These are phyloP conservation scores for Kodamaea kaohsiungensis DNA, from an alignment of 805 yeast genomes.

Conservation along the genomic window DNA sequence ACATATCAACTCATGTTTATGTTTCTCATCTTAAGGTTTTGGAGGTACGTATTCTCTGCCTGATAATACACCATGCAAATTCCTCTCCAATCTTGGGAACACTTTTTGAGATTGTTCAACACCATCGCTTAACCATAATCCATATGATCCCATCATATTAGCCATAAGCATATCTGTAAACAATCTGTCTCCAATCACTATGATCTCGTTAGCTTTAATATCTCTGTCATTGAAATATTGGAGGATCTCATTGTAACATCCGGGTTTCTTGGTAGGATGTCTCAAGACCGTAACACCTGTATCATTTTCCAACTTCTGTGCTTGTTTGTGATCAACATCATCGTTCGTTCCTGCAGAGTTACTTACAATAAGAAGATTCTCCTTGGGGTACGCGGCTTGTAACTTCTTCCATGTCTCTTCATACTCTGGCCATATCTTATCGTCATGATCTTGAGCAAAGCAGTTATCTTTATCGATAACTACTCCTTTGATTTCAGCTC, in stretches of 20 bases:
- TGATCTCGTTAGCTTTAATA: constrained; percentile 62
- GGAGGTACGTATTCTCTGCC: constrained; percentile 1
- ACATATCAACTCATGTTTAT: background rate
- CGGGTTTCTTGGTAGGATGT: constrained; percentile 79
- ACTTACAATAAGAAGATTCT: constrained; percentile 72
- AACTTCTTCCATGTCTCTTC: constrained; percentile 54
- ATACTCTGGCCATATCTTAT: constrained; percentile 78
- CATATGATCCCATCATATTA: constrained; percentile 84
- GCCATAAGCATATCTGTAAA: constrained; percentile 95
- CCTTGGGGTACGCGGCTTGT: constrained; percentile 58
- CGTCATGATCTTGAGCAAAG: constrained; percentile 81
- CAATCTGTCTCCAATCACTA: constrained; percentile 86
- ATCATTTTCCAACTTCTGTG: constrained; percentile 55
- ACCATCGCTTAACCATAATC: constrained; percentile 83
- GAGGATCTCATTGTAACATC: constrained; percentile 70
- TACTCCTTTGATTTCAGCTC: constrained; percentile 59
- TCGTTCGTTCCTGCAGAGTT: constrained; percentile 92
- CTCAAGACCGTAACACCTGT: constrained; percentile 72
- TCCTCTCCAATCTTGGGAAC: constrained; percentile 56
- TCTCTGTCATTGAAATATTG: constrained; percentile 53
- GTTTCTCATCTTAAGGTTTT: background rate
- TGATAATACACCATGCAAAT: constrained; percentile 20
- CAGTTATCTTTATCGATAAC: constrained; percentile 96
- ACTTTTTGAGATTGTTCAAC: constrained; percentile 55
- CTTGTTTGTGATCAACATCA: constrained; percentile 62